Percentiles rank a stretch among this genome's conserved stretches.
Evolutionary conservation across 1,139 yeast genomes (phyloP).

Genomic region (Lodderomyces jiufengensis): DNA sequence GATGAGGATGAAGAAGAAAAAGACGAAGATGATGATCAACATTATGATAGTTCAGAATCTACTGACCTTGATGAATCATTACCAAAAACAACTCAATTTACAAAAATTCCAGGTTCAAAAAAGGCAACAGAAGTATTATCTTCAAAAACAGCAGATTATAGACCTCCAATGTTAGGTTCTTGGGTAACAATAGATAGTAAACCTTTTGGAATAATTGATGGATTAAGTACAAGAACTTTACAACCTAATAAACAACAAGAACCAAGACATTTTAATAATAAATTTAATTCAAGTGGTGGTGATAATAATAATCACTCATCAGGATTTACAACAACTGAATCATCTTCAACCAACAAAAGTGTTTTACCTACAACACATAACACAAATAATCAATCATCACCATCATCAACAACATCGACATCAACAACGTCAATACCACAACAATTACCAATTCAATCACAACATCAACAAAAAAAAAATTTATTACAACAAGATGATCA

Average conservation of each 20-base stretch:
- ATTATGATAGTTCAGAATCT: slow-evolving; percentile 66
- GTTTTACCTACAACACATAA: neutral
- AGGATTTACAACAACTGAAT: neutral
- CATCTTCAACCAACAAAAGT: slow-evolving; percentile 1
- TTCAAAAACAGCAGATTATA: slow-evolving; percentile 74
- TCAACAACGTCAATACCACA: no score
- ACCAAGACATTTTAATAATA: slow-evolving; percentile 5
- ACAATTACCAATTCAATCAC: slow-evolving; percentile 3
- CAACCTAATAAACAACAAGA: slow-evolving; percentile 12
- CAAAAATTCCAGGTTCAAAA: slow-evolving; percentile 59
- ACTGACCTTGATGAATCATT: slow-evolving; percentile 85
- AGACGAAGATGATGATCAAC: slow-evolving; percentile 18
- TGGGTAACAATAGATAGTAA: slow-evolving; percentile 79
- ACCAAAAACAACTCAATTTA: slow-evolving; percentile 45
- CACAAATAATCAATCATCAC: no score
- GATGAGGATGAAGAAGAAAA: slow-evolving; percentile 5
- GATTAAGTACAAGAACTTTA: slow-evolving; percentile 80
- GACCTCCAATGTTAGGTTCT: slow-evolving; percentile 91
- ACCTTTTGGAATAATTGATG: slow-evolving; percentile 93
- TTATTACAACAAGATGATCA: slow-evolving; percentile 38
- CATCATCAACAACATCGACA: no score
- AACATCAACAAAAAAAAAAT: slow-evolving; percentile 7
- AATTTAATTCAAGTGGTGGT: neutral
- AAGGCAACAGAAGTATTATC: slow-evolving; percentile 87
- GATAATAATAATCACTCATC: neutral